Conservation (phyloP, 768 basidiomycete species). For the Tricholoma sp. region DNA sequence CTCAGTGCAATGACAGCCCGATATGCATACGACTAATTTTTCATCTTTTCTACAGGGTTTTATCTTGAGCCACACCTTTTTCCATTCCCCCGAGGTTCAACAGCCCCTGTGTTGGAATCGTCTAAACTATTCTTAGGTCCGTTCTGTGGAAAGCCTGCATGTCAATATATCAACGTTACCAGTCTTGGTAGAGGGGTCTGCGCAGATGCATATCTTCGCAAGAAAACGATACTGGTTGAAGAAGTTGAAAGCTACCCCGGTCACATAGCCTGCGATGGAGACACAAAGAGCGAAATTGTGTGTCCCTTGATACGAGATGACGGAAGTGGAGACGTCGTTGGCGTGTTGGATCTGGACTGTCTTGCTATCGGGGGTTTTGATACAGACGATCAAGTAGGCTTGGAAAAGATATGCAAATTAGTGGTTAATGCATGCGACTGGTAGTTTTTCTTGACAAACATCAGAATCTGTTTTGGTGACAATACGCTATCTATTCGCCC, state of each 20-base stretch:
- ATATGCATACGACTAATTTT: neutral
- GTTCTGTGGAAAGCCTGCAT: slow-evolving; percentile 90
- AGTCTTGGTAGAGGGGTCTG: slow-evolving; percentile 71
- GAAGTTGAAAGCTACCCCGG: slow-evolving; percentile 83
- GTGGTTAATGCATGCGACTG: slow-evolving; percentile 64
- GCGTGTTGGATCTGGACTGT: slow-evolving; percentile 87
- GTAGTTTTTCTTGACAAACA: slow-evolving; percentile 28
- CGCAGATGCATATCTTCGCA: slow-evolving; percentile 65
- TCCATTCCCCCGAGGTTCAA: slow-evolving; percentile 35
- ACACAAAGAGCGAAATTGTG: slow-evolving; percentile 89
- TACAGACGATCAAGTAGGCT: slow-evolving; percentile 69
- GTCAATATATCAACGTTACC: slow-evolving; percentile 65
- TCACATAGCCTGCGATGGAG: slow-evolving; percentile 92
- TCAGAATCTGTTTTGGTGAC: slow-evolving; percentile 4
- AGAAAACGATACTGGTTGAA: slow-evolving; percentile 57
- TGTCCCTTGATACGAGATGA: slow-evolving; percentile 42
- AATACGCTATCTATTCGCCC: slow-evolving; percentile 11
- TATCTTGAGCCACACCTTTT: slow-evolving; percentile 69
- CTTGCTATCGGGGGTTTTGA: slow-evolving; percentile 67
- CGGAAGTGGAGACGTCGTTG: slow-evolving; percentile 30
- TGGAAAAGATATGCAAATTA: slow-evolving; percentile 67
- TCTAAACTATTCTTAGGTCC: slow-evolving; percentile 66
- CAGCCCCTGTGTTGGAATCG: slow-evolving; percentile 9
- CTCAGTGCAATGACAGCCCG: neutral
- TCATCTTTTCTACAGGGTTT: slow-evolving; percentile 57